Conservation (phyloP, 169 alveolate genomes). For the Eimeria acervulina region DNA sequence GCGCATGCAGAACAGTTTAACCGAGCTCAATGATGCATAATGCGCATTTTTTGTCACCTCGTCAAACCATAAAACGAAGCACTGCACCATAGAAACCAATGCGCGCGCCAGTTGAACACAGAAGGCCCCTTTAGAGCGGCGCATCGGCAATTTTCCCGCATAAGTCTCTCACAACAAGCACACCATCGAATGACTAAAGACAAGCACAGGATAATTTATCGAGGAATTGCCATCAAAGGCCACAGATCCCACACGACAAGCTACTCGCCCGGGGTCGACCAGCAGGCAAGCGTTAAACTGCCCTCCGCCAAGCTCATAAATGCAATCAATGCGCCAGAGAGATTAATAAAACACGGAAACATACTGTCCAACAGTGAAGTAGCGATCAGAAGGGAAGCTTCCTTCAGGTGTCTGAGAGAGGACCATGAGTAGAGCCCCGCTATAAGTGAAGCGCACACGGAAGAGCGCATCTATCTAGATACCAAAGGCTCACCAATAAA, state of each 20-base stretch:
- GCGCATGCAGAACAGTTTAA: background rate
- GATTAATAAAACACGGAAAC: background rate
- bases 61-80: background rate
- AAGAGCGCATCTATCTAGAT: conserved; percentile 14
- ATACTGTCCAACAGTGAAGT: background rate
- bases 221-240: background rate
- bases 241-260: background rate
- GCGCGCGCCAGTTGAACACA: background rate
- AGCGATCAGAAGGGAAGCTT: background rate
- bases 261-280: background rate
- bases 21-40: background rate
- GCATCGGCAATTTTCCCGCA: background rate
- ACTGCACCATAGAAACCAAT: background rate
- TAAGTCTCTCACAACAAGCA: background rate
- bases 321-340: background rate
- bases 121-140: background rate
- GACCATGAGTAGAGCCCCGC: conserved; percentile 2
- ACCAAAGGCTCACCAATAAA: conserved; percentile 20
- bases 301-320: background rate
- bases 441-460: background rate
- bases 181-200: background rate
- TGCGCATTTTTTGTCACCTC: background rate
- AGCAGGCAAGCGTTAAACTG: too few relatives aligned
- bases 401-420: background rate
- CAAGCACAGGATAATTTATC: background rate